phyloP scores from a whole-genome alignment of 495 filamentous ascomycete species.

The Trichoderma erinaceum region DNA sequence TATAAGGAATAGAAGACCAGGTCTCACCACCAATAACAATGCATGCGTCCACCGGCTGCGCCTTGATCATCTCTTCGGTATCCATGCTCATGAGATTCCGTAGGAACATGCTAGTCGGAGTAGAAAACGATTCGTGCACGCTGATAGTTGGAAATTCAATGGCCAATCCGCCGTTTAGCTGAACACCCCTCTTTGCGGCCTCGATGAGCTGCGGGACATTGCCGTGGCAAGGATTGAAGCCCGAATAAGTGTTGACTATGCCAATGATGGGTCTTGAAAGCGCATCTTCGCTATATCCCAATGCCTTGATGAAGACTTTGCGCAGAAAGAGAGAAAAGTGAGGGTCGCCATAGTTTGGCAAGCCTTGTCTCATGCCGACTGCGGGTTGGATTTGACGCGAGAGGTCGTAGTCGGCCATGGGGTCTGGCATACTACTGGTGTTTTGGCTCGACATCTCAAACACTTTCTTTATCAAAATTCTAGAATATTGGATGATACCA shows the following conservation, averaged over 20 bases:
- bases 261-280: constrained; percentile 60
- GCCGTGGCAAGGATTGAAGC: constrained; percentile 63
- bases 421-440: neutral
- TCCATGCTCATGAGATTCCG: constrained; percentile 68
- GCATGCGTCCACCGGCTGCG: constrained; percentile 58
- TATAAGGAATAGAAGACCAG: neutral
- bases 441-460: neutral
- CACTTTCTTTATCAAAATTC: neutral
- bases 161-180: constrained; percentile 54
- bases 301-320: constrained; percentile 65
- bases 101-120: constrained; percentile 63
- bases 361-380: constrained; percentile 51
- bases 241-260: constrained; percentile 59
- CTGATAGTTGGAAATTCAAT: constrained; percentile 65
- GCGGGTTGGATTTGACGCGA: constrained; percentile 39
- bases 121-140: constrained; percentile 55
- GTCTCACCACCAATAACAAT: constrained; percentile 57
- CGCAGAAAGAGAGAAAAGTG: constrained; percentile 66
- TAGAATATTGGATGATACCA: no score
- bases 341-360: constrained; percentile 62
- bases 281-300: constrained; percentile 61
- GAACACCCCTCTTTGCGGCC: constrained; percentile 56
- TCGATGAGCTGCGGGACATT: constrained; percentile 63
- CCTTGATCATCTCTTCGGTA: constrained; percentile 63
- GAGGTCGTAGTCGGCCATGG: constrained; percentile 48